A percentile compares a stretch with the other conserved stretches of the same genome.
Conservation (phyloP, 306 rosid species). For the Luffa acutangula region DNA sequence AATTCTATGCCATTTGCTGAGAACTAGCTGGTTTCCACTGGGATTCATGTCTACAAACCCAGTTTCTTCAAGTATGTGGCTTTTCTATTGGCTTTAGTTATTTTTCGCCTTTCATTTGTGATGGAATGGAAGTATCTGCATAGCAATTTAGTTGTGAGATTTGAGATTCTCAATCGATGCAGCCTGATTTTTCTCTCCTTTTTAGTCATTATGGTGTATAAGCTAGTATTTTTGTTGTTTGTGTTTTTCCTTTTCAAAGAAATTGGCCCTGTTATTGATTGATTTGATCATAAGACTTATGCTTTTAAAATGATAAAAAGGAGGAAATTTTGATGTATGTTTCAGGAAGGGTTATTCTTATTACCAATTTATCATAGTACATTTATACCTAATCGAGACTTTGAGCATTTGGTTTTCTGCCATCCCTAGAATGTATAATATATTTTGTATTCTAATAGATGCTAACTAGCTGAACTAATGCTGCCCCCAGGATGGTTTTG, state of each 20-base stretch:
- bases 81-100: neutral
- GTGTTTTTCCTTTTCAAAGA: neutral
- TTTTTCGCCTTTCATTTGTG: neutral
- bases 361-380: neutral
- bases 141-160: neutral
- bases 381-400: neutral
- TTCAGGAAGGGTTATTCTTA: too few species aligned
- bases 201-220: neutral
- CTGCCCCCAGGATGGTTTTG: neutral
- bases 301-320: neutral
- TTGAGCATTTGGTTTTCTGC: slow-evolving; percentile 1
- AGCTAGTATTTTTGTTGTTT: neutral
- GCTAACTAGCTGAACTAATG: neutral
- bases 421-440: neutral
- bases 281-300: neutral
- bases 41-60: neutral
- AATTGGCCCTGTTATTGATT: neutral
- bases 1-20: neutral
- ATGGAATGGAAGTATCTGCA: neutral
- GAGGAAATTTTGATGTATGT: neutral
- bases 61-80: neutral
- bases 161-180: neutral
- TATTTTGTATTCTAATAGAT: neutral
- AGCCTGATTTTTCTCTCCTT: neutral
- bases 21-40: neutral